Evolutionary conservation across 2,329 filamentous ascomycete genomes (phyloP), one percentile per base, ranked within the genome.

Genomic region (Ophiostoma ulmi): DNA sequence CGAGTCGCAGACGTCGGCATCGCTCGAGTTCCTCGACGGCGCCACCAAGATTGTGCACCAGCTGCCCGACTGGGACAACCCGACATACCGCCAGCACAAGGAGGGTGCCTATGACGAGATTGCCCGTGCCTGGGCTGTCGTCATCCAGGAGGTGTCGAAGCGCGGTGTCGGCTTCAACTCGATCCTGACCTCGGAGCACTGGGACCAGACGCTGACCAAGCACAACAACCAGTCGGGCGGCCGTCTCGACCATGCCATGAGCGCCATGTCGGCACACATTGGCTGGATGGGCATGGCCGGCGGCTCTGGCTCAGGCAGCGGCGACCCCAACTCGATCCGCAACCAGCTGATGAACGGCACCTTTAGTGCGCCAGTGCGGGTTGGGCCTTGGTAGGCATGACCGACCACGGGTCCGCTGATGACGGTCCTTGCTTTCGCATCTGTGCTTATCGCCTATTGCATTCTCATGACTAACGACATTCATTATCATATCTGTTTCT

Each of bases 41-140:
- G 94, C 91, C 72, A 99, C 95, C 41, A 89, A 94, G 74, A 88
- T 98, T 71, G 91, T 98, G 71, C 94, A 99, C 79, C 86, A 89
- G 55, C 84, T 99, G 63, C 95, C 95, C 3, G 88, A 97, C 77
- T 99, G 94, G 93, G 91, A 95, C 75, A 92, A 89, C 64, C 91
- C 91, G 72, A 88, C 92, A 73, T 91, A 97, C 81, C 94, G 94
- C 74, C 87, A 97, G 76, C 92, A 97, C 82, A 97, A 97, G 80
- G 91, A 97, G 75, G 93, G 93, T 74, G 94, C 94, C 7, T 99
- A 99, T 78, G 94, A 99, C 76, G 95, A 98, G 78, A 94, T 99
- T 74, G 90, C 92, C 36, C 93, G 91, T 77, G 95, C 95, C 1
- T 99, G 95, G 95, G 90, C 92, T 20, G 80, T 96, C 75, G 94